A percentile compares a stretch with the other conserved stretches of the same genome.
Evolutionary conservation across 768 basidiomycete species (phyloP).

Genomic region (Rhizopogon sp.): DNA sequence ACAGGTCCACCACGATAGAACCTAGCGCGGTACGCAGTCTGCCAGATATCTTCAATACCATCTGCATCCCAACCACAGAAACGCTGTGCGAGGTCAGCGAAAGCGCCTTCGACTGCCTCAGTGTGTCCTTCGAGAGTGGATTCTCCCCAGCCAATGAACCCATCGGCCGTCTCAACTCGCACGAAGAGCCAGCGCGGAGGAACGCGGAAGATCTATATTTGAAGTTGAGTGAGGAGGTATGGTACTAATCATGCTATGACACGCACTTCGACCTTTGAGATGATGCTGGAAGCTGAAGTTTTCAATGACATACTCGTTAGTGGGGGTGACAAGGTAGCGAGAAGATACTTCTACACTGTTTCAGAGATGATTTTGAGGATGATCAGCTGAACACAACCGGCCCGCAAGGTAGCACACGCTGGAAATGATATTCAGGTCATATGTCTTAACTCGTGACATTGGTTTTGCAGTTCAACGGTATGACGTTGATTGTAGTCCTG

Average conservation of each 20-base stretch:
- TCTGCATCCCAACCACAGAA: conserved; percentile 60
- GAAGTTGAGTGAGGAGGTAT: neutral
- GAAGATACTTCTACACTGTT: neutral
- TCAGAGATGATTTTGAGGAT: neutral
- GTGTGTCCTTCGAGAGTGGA: conserved; percentile 69
- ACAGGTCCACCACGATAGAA: conserved; percentile 75
- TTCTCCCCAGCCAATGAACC: conserved; percentile 71
- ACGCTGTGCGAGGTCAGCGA: conserved; percentile 50
- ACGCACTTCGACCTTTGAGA: conserved; percentile 25
- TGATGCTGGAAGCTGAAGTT: conserved; percentile 13
- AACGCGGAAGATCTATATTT: conserved; percentile 52
- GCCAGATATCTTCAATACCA: conserved; percentile 71
- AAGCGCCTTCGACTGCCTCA: conserved; percentile 68
- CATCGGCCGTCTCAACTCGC: conserved; percentile 58
- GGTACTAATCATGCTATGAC: neutral
- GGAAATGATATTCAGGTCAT: no score
- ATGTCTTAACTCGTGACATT: neutral
- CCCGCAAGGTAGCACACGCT: neutral
- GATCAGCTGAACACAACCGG: neutral
- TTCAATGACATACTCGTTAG: conserved; percentile 10
- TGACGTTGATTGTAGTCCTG: no score
- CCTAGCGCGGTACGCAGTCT: conserved; percentile 56
- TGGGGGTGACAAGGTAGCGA: neutral
- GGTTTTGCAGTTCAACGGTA: neutral
- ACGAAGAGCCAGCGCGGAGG: conserved; percentile 73